phyloP scores from a whole-genome alignment of 2,329 filamentous ascomycete species.

The Apiospora pterosperma region DNA sequence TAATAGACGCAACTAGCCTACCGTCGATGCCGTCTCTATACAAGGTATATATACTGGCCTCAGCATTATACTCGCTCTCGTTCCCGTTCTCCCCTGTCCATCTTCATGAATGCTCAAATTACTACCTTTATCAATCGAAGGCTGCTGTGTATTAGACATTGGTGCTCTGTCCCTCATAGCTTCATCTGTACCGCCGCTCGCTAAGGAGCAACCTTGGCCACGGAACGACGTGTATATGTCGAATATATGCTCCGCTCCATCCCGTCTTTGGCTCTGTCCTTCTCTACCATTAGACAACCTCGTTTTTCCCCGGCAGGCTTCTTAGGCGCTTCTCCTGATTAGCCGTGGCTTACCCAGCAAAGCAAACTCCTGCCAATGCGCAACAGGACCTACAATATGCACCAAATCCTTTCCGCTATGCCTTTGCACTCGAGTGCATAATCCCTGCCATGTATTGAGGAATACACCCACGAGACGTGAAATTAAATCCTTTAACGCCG shows the following conservation, averaged over 20 bases:
- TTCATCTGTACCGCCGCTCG: background rate
- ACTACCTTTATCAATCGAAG: background rate
- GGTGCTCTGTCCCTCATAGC: background rate
- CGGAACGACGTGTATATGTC: background rate
- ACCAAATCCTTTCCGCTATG: constrained; percentile 1
- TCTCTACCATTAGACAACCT: background rate
- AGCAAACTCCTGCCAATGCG: background rate
- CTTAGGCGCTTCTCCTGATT: background rate
- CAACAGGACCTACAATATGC: background rate
- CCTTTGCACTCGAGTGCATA: background rate
- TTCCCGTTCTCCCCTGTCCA: background rate
- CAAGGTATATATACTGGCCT: background rate
- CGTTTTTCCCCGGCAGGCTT: background rate
- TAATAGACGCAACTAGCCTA: background rate
- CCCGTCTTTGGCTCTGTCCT: background rate
- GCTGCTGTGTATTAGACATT: background rate
- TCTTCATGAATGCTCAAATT: background rate
- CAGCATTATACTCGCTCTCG: background rate
- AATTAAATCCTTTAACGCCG: background rate
- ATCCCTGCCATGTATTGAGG: background rate
- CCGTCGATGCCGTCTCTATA: too few species aligned
- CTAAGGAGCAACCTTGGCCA: background rate
- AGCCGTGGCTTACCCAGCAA: constrained; percentile 1
- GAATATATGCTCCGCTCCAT: background rate
- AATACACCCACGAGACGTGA: background rate